Percentiles rank a stretch among this genome's conserved stretches.
Evolutionary conservation across 148 eudicot species (phyloP).

Genomic region (Selenicereus undatus): DNA sequence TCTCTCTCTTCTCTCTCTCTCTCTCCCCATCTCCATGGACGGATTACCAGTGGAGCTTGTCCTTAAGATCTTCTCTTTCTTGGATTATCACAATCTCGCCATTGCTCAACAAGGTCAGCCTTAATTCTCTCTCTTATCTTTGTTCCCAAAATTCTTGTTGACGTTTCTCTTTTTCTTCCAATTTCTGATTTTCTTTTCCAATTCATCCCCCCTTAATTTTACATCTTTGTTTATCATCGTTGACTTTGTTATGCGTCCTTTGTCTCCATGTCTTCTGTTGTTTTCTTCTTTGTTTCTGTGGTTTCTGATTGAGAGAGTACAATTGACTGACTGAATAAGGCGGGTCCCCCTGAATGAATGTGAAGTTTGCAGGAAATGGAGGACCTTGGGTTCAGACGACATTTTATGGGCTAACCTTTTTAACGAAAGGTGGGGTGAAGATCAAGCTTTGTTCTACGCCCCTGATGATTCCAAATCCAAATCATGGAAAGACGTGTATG

Average conservation of each 20-base stretch:
- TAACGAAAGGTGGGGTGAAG: conserved; percentile 71
- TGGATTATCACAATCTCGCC: conserved; percentile 75
- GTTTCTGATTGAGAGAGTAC: not conserved
- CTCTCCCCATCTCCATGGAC: conserved; percentile 38
- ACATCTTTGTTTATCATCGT: too few relatives aligned
- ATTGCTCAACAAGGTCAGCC: conserved; percentile 60
- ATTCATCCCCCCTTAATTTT: not conserved
- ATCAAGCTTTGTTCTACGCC: conserved; percentile 46
- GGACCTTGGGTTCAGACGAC: conserved; percentile 58
- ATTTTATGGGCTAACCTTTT: conserved; percentile 63
- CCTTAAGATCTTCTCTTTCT: conserved; percentile 53
- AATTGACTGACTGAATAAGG: too few relatives aligned
- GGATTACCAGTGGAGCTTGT: conserved; percentile 60
- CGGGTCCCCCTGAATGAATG: not conserved
- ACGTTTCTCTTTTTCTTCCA: not conserved
- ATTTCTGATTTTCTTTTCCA: too few relatives aligned
- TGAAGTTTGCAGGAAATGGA: conserved; percentile 90
- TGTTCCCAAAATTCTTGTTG: not conserved
- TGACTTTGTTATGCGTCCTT: too few relatives aligned
- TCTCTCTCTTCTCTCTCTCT: too few relatives aligned
- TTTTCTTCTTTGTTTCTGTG: not conserved
- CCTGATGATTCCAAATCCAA: conserved; percentile 48
- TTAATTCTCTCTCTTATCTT: not conserved
- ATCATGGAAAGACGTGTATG: conserved; percentile 72
- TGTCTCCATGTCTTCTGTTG: too few relatives aligned